These are phyloP conservation scores for Parastagonospora avenae DNA, from an alignment of 2,329 filamentous ascomycete genomes.

Conservation along the genomic window DNA sequence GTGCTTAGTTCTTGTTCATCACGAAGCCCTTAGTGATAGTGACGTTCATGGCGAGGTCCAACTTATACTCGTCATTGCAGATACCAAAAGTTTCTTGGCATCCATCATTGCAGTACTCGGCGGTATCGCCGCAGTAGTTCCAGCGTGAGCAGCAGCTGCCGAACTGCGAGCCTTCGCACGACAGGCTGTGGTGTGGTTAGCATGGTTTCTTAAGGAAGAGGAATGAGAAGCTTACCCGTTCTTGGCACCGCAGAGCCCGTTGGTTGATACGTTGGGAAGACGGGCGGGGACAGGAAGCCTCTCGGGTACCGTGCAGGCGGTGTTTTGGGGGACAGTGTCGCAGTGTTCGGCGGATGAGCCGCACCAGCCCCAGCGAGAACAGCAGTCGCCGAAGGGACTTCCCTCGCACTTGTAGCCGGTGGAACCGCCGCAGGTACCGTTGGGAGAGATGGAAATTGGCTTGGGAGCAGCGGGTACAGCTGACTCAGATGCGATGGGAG, in stretches of 20 bases:
- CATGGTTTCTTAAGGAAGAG: not conserved
- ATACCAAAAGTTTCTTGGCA: conserved; percentile 17
- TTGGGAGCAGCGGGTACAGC: not conserved
- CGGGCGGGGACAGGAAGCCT: not conserved
- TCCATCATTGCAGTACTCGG: conserved; percentile 23
- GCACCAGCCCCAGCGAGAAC: conserved; percentile 13
- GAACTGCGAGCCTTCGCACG: not conserved
- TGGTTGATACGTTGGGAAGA: not conserved
- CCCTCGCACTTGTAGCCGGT: conserved; percentile 8
- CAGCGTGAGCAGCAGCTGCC: not conserved
- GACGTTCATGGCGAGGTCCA: not conserved
- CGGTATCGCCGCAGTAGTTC: conserved; percentile 3
- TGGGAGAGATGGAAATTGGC: not conserved
- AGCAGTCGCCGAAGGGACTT: conserved; percentile 11
- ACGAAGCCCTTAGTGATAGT: not conserved
- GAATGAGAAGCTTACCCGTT: not conserved
- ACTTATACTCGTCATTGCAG: not conserved
- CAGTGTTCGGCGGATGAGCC: conserved; percentile 22
- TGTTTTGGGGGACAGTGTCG: not conserved
- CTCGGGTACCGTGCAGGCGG: not conserved
- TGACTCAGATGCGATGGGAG: not conserved
- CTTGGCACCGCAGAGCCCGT: not conserved
- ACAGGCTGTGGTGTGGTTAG: not conserved
- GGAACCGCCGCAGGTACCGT: conserved; percentile 11
- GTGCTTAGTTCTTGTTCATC: too few species aligned